A percentile compares a stretch with the other conserved stretches of the same genome.
These are phyloP conservation scores for Solioccasus polychromus DNA, from an alignment of 768 basidiomycete genomes.

Conservation along the genomic window DNA sequence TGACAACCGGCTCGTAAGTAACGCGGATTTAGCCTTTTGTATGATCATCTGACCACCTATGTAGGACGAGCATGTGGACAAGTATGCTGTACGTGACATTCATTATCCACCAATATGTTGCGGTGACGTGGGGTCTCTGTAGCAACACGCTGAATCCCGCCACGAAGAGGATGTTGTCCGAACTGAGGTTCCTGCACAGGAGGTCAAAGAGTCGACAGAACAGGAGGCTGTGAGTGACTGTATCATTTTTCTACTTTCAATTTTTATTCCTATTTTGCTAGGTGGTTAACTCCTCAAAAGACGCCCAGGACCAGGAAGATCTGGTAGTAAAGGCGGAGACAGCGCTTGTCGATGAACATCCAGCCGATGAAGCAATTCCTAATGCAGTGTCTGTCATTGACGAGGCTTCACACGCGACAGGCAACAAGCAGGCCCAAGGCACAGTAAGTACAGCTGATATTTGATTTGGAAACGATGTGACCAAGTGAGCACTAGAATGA, in stretches of 20 bases:
- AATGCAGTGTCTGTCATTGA: background rate
- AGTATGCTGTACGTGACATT: constrained; percentile 15
- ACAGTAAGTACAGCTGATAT: constrained; percentile 12
- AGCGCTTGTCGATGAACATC: background rate
- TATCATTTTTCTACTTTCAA: background rate
- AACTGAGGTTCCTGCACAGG: constrained; percentile 25
- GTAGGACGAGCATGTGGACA: constrained; percentile 15
- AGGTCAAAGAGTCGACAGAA: constrained; percentile 31
- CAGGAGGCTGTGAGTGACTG: constrained; percentile 21
- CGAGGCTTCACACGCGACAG: constrained; percentile 1
- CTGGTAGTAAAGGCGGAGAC: constrained; percentile 8
- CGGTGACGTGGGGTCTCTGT: constrained; percentile 3
- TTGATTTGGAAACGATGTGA: constrained; percentile 4
- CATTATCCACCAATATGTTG: background rate
- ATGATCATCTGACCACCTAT: constrained; percentile 13
- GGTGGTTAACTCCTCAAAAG: constrained; percentile 32
- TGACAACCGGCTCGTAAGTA: constrained; percentile 23
- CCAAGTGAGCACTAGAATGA: background rate
- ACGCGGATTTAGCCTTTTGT: background rate
- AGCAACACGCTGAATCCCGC: constrained; percentile 18
- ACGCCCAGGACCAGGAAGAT: constrained; percentile 29
- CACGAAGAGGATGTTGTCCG: constrained; percentile 8
- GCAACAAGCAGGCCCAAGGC: constrained; percentile 4
- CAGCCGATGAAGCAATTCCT: background rate
- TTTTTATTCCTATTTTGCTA: constrained; percentile 13